Conservation (phyloP, 768 basidiomycete species). For the Kwoniella mangroviensis region DNA sequence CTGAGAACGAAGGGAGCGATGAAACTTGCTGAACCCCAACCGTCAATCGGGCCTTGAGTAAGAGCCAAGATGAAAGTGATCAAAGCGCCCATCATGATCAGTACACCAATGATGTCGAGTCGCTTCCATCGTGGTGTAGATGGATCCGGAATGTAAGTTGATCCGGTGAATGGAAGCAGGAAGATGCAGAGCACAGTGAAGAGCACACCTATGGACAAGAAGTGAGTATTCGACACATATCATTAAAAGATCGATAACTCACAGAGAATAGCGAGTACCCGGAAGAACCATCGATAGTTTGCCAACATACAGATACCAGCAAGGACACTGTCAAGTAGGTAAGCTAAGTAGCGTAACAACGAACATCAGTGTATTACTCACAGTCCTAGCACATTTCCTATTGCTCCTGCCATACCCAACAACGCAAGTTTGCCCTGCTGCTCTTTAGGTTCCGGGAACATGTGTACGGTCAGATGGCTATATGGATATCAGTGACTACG, state of each 20-base stretch:
- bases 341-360: neutral
- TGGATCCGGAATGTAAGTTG: slow-evolving; percentile 31
- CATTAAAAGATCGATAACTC: slow-evolving; percentile 18
- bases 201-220: slow-evolving; percentile 46
- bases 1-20: slow-evolving; percentile 63
- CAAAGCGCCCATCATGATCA: slow-evolving; percentile 47
- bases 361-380: slow-evolving; percentile 6
- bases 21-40: slow-evolving; percentile 63
- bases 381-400: slow-evolving; percentile 61
- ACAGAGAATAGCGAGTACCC: slow-evolving; percentile 60
- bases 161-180: slow-evolving; percentile 42
- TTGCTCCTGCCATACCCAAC: slow-evolving; percentile 62
- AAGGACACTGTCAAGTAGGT: slow-evolving; percentile 25
- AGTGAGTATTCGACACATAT: neutral
- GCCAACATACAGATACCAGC: slow-evolving; percentile 44
- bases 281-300: slow-evolving; percentile 64
- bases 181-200: slow-evolving; percentile 58
- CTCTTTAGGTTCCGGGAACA: slow-evolving; percentile 62
- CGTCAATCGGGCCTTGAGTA: slow-evolving; percentile 61
- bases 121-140: slow-evolving; percentile 44
- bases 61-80: slow-evolving; percentile 55
- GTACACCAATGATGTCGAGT: slow-evolving; percentile 54
- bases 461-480: slow-evolving; percentile 61
- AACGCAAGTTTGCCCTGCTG: slow-evolving; percentile 63
- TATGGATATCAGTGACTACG: neutral